phyloP scores from a whole-genome alignment of 495 filamentous ascomycete genomes.

The Trichocladium antarcticum region DNA sequence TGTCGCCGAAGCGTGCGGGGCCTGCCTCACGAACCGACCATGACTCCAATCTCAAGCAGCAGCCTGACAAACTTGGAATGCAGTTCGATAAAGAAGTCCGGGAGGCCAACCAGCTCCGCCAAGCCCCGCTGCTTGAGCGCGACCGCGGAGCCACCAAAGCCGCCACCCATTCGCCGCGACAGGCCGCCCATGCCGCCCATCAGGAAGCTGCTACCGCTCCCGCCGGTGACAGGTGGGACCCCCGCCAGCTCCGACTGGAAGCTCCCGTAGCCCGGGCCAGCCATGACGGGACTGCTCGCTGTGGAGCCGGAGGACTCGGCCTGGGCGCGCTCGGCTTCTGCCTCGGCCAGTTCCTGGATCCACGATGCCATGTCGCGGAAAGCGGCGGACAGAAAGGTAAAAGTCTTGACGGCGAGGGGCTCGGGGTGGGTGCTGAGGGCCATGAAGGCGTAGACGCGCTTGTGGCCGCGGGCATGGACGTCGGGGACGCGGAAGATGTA shows the following conservation, averaged over 20 bases:
- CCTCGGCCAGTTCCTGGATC: conserved; percentile 51
- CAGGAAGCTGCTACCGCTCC: conserved; percentile 34
- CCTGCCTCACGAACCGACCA: conserved; percentile 29
- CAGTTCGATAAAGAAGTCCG: conserved; percentile 79
- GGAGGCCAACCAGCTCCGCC: conserved; percentile 74
- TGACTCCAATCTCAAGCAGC: conserved; percentile 52
- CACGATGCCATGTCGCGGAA: conserved; percentile 68
- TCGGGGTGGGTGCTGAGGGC: conserved; percentile 65
- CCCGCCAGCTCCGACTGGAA: conserved; percentile 19
- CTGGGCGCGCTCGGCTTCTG: conserved; percentile 45
- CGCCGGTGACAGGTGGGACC: conserved; percentile 13
- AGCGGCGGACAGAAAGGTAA: conserved; percentile 57
- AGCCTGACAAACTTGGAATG: conserved; percentile 70
- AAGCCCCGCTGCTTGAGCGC: conserved; percentile 61
- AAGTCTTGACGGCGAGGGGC: conserved; percentile 61
- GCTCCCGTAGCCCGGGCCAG: conserved; percentile 22
- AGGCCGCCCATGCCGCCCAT: conserved; percentile 34
- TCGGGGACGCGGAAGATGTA: conserved; percentile 87
- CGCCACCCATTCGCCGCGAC: conserved; percentile 27
- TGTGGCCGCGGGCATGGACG: conserved; percentile 73
- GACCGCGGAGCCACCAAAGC: conserved; percentile 32
- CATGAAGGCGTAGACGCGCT: conserved; percentile 77
- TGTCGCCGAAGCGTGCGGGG: neutral
- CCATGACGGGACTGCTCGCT: conserved; percentile 23
- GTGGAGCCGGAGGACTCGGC: conserved; percentile 31